Evolutionary conservation across 2,329 filamentous ascomycete genomes (phyloP), one percentile per base, ranked within the genome.

Genomic region (Fusarium protoensiforme): DNA sequence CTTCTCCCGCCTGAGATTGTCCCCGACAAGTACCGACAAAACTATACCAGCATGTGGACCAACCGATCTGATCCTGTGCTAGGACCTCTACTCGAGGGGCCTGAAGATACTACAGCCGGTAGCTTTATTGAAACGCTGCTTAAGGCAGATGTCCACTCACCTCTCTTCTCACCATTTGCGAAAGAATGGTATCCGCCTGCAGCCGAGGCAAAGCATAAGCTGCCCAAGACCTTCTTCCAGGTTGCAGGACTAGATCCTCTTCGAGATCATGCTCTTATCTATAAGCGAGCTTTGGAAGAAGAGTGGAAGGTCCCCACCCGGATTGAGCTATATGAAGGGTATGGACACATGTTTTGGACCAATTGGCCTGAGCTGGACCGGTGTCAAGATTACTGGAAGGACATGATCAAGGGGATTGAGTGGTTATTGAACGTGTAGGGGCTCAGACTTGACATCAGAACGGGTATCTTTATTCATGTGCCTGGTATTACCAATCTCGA

Each of bases 341-440:
- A 57, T n/a, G 54, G 54, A 1, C 54, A 57, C 22, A 57, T 57
- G 54, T 57, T 57, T 8, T 57, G 54, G 54, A 57, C 54, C 35
- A 57, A 57, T 10, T 57, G 54, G 54, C 54, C 54, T 27, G 54
- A 57, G 54, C 20, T 57, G 35, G 54, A 57, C 1, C 4, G 35
- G 4, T 38, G 54, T 14, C 54, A 57, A 13, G 22, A 57, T 9
- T 57, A 57, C 1, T 57, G 54, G 54, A n/a, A 3, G 5, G 22
- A 39, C 1, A 57, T 57, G 22, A 36, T 57, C 1, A 27, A 20
- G 10, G 54, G 35, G 0, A n/a, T 57, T 14, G 3, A 13, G 10
- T 57, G 54, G 54, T 5, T 57, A 3, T 39, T 39, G 2, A 27
- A n/a, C 1, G 35, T 1, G 1, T 57, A 38, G 18, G 9, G 1